Base-by-base conservation (phyloP, 148 eudicot species). In the Spergularia bocconei region DNA sequence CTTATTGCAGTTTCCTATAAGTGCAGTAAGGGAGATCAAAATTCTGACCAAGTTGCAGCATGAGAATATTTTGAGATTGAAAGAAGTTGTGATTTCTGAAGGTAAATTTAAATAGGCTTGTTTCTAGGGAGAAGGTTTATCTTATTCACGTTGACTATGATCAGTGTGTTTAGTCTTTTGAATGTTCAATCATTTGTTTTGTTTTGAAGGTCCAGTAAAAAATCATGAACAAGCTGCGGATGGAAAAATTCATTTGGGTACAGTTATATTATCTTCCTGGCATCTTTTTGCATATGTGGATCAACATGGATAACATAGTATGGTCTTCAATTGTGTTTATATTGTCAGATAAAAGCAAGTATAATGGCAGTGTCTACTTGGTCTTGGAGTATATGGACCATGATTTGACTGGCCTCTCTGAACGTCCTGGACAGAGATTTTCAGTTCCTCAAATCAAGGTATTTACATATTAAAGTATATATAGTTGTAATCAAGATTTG, bases 341-440 rank as follows among this genome's bases (percentile, higher is more conserved):
- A 13, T 63, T 8, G 11, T 63, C 79, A 89, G 93, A 88, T 74
- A 83, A 82, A 72, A 89, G 83, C 63, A 93, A 87, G 75, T 88
- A 89, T 81, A 88, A 89, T 29, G 98, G 96, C 33, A 86, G 83
- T 77, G 89, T 91, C 25, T 93, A 89, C 80, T 85, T 91, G 92
- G 98, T 93, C 48, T 89, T 93, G 69, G 98, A 93, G 82, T 91
- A 91, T 78, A 93, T 93, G 98, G 98, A 91, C 79, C 98, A 89
- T 78, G 98, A 93, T 73, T 76, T 89, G 70, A 87, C 88, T 65
- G 90, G 92, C 67, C 92, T 88, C 58, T 84, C 88, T 75, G 88
- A 92, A 83, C 96, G 96, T 53, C 96, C 92, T 69, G 92, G 91
- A 53, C 79, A 80, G 79, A 80, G 86, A 77, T 83, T 83, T 74